A percentile compares a stretch with the other conserved stretches of the same genome.
Conservation (phyloP, 1,139 yeast species). For the Yamadazyma siamensis region DNA sequence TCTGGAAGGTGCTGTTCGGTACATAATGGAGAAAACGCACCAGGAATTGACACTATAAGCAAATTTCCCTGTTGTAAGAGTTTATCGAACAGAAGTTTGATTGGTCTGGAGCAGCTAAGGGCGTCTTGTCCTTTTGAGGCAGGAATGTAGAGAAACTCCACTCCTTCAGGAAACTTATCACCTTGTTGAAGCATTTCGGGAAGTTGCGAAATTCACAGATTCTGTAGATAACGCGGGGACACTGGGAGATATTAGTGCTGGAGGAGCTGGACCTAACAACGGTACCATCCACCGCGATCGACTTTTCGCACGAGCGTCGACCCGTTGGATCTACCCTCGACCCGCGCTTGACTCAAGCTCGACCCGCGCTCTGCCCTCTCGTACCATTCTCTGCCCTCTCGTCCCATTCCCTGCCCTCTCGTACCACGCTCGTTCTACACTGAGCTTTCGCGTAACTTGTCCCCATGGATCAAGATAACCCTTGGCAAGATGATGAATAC, state of each 20-base stretch:
- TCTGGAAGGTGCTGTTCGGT: conserved; percentile 81
- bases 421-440: no score
- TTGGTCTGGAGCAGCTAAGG: conserved; percentile 48
- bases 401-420: not conserved
- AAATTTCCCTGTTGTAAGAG: conserved; percentile 33
- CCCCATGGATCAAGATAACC: no score
- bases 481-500: conserved; percentile 14
- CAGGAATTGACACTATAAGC: conserved; percentile 80
- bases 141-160: conserved; percentile 57
- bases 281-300: no score
- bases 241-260: no score
- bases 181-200: conserved; percentile 19
- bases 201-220: conserved; percentile 1
- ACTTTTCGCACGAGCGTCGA: no score
- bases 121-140: conserved; percentile 38
- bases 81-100: conserved; percentile 19
- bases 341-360: not conserved
- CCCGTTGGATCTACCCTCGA: no score
- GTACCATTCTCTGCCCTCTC: not conserved
- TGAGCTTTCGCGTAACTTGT: no score
- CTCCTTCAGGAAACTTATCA: conserved; percentile 47
- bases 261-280: no score
- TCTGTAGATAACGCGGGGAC: no score
- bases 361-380: not conserved
- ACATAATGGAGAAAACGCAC: conserved; percentile 92